Base-by-base conservation (phyloP, 768 basidiomycete genomes). In the Suillus variegatus region DNA sequence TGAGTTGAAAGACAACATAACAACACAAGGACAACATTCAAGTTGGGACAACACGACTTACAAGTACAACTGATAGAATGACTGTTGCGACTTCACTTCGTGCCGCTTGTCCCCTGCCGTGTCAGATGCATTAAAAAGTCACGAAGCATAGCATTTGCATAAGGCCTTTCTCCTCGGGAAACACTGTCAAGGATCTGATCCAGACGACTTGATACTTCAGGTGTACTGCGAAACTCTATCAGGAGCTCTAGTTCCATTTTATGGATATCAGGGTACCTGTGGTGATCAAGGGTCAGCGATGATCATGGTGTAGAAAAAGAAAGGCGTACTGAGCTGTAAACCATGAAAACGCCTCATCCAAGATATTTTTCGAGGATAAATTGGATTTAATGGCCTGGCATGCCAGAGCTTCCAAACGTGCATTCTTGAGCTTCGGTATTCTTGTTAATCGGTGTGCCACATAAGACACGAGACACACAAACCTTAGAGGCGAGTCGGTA, bases 401-500 rank as follows among this genome's bases (percentile, higher is more conserved):
- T 7, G 76, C 72, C 32, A 55, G 32, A 35, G 54, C 54, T 35
- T 35, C 28, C 20, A 55, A 20, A 55, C 54, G 54, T 35, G 32
- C 54, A 4, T 55, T 55, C 32, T 55, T 20, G 9, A 55, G 20
- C 54, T 55, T 55, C 10, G 18, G 20, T 3, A 35, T 10, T 35
- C 10, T 55, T 55, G 32, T 55, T 35, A 55, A 35, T 20, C 10
- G 3, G 20, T 35, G 51, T 54, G 52, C 18, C 28, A 54, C 2
- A 32, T 13, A 55, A 6, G 20, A 36, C 18, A 12, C 10, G 18
- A 35, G 32, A 54, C 18, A 20, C 9, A 54, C 52, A 8, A 61
- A 78, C 77, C 25, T 38, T 68, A 20, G 16, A 46, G 28, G 77
- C 77, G 10, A 78, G 69, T 61, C 77, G 75, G 68, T 77, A 79